These are phyloP conservation scores for Fusarium anguioides DNA, from an alignment of 2,329 filamentous ascomycete genomes.

Conservation along the genomic window DNA sequence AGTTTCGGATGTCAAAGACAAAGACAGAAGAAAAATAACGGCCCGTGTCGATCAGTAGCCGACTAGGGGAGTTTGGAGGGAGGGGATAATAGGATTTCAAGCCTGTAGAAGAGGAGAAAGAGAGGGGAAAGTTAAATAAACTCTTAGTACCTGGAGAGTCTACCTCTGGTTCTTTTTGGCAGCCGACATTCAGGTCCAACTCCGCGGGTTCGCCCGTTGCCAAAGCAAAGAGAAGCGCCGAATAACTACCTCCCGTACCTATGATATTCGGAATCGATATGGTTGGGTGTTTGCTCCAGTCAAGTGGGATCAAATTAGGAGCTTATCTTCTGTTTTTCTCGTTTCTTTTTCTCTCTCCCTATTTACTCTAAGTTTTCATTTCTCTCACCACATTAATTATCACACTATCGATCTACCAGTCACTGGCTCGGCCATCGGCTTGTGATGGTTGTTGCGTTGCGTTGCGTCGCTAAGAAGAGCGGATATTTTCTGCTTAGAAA, in stretches of 20 bases:
- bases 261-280: not conserved
- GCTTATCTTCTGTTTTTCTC: slow-evolving; percentile 1
- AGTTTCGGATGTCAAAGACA: slow-evolving; percentile 12
- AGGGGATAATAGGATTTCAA: not conserved
- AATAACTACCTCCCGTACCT: no score
- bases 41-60: slow-evolving; percentile 36
- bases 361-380: not conserved
- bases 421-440: not conserved
- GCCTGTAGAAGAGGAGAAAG: not conserved
- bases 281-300: not conserved
- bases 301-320: slow-evolving; percentile 12
- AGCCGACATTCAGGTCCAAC: slow-evolving; percentile 23
- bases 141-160: no score
- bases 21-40: slow-evolving; percentile 9
- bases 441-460: slow-evolving; percentile 23
- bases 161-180: not conserved
- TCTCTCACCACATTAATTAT: not conserved
- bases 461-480: slow-evolving; percentile 17
- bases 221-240: slow-evolving; percentile 23
- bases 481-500: slow-evolving; percentile 44
- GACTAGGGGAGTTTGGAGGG: not conserved
- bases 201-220: slow-evolving; percentile 23
- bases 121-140: not conserved
- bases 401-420: not conserved
- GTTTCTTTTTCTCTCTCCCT: not conserved